phyloP scores from a whole-genome alignment of 306 rosid species.

The Casuarina glauca region DNA sequence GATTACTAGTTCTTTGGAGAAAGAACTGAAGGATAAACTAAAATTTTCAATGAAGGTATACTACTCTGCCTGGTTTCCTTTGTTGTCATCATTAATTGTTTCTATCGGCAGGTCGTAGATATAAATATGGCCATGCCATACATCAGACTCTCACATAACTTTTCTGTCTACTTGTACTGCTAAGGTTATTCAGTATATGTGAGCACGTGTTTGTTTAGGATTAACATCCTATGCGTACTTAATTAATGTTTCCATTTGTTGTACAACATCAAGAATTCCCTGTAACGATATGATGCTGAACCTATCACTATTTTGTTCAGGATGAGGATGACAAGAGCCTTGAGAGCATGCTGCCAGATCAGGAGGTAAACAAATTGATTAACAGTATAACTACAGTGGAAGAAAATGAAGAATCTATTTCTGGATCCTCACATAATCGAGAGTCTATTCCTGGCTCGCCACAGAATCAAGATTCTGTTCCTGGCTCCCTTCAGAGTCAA shows the following conservation, averaged over 20 bases:
- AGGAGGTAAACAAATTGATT: conserved; percentile 37
- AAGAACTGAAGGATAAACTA: conserved; percentile 54
- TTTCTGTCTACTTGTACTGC: too few relatives aligned
- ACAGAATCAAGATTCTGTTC: conserved; percentile 20
- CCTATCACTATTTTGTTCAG: conserved; percentile 42
- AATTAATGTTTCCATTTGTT: background rate
- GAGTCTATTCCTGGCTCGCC: conserved; percentile 32
- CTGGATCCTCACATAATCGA: conserved; percentile 31
- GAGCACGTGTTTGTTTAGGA: conserved; percentile 22
- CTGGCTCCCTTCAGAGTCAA: conserved; percentile 23
- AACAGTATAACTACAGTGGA: conserved; percentile 25
- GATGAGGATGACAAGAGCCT: conserved; percentile 45
- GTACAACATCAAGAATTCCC: background rate
- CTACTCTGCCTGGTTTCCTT: conserved; percentile 29
- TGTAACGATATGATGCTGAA: conserved; percentile 21
- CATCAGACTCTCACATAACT: too few relatives aligned
- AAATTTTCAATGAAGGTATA: conserved; percentile 52
- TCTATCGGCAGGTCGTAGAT: background rate
- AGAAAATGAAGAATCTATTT: conserved; percentile 36
- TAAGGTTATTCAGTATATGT: conserved; percentile 9
- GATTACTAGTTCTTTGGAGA: conserved; percentile 49
- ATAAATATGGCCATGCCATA: too few relatives aligned
- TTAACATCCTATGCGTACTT: conserved; percentile 23
- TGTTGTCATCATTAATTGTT: background rate
- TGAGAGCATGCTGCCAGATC: conserved; percentile 39